A percentile compares a stretch with the other conserved stretches of the same genome.
These are phyloP conservation scores for Nelumbo lutea DNA, from an alignment of 164 flowering plant species.

Conservation along the genomic window DNA sequence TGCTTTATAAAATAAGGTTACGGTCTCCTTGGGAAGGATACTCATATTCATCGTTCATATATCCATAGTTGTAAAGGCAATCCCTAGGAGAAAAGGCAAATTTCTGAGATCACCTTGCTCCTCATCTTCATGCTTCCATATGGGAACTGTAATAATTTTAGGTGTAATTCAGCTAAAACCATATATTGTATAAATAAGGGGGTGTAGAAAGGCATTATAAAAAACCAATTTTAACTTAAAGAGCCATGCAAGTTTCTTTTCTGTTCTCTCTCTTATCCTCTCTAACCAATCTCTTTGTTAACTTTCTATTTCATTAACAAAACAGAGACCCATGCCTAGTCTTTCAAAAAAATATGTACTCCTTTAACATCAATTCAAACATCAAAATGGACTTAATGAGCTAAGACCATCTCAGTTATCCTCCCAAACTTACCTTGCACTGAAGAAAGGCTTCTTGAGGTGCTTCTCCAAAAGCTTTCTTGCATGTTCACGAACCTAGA, in stretches of 20 bases:
- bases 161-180: neutral
- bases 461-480: constrained; percentile 94
- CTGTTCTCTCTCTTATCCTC: neutral
- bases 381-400: neutral
- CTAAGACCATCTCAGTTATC: neutral
- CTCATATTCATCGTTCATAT: too few species aligned
- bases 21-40: too few species aligned
- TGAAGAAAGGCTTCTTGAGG: constrained; percentile 80
- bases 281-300: neutral
- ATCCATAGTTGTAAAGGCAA: too few species aligned
- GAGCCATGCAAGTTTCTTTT: too few species aligned
- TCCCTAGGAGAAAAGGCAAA: too few species aligned
- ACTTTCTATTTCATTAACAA: neutral
- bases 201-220: too few species aligned
- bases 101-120: too few species aligned
- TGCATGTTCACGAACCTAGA: constrained; percentile 94
- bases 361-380: neutral
- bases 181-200: too few species aligned
- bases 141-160: neutral
- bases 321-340: neutral
- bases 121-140: neutral
- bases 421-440: constrained; percentile 39
- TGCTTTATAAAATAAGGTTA: too few species aligned
- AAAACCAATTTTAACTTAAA: too few species aligned
- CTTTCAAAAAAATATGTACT: neutral